Evolutionary conservation across 768 basidiomycete species (phyloP).

Genomic region (Leccinum fibrillosum): DNA sequence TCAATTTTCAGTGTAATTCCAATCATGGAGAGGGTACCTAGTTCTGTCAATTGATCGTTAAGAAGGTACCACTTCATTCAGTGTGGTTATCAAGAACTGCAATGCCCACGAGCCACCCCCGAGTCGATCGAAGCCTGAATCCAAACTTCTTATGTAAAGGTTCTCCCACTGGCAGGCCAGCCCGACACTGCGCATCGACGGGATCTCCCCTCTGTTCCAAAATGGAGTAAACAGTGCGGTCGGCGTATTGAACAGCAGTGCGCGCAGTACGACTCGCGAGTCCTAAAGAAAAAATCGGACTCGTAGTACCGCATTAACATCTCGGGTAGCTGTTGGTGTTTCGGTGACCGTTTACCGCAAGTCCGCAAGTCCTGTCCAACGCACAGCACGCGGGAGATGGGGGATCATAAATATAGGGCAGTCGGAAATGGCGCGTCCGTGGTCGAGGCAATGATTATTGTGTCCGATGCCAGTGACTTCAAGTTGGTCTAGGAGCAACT

Average conservation of each 20-base stretch:
- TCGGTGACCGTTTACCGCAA: not conserved
- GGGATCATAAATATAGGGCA: not conserved
- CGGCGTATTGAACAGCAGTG: too few relatives aligned
- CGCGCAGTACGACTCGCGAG: not conserved
- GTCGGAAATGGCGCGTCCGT: not conserved
- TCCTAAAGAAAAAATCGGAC: not conserved
- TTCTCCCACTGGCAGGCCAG: not conserved
- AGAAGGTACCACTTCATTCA: not conserved
- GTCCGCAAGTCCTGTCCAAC: not conserved
- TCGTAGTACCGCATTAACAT: not conserved
- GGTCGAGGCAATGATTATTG: not conserved
- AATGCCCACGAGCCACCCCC: too few relatives aligned
- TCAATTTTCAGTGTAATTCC: too few relatives aligned
- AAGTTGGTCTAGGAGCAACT: too few relatives aligned
- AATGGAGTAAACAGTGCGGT: too few relatives aligned
- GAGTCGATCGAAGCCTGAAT: too few relatives aligned
- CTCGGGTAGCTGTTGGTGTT: not conserved
- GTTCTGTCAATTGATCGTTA: not conserved
- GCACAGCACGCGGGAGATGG: not conserved
- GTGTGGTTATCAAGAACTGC: not conserved
- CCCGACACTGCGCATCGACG: not conserved
- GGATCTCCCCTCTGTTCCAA: too few relatives aligned
- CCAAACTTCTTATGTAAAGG: not conserved
- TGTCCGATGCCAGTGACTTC: too few relatives aligned
- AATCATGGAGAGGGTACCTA: not conserved